These are phyloP conservation scores for Solanum infundibuliforme DNA, from an alignment of 257 asterid species.

Conservation along the genomic window DNA sequence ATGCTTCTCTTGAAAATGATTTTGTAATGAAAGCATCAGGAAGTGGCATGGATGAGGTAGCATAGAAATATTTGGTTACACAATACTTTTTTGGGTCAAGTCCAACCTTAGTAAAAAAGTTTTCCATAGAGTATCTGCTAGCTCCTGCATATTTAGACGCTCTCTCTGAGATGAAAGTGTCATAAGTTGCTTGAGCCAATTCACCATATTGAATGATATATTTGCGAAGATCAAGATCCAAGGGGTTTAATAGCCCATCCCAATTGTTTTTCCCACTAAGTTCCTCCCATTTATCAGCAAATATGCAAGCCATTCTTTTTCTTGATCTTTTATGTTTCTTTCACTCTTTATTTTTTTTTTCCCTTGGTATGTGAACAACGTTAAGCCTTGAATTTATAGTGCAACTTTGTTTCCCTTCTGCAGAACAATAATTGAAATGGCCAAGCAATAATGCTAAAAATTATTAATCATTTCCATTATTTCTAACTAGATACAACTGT, in stretches of 20 bases:
- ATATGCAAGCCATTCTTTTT: not conserved
- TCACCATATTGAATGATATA: not conserved
- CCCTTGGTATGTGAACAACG: not conserved
- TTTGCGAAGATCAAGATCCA: not conserved
- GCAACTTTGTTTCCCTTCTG: not conserved
- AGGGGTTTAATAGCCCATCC: not conserved
- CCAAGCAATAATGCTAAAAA: not conserved
- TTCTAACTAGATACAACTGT: not conserved
- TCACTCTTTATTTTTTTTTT: not conserved
- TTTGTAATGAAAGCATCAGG: constrained; percentile 57
- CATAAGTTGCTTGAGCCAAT: not conserved
- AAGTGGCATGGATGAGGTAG: constrained; percentile 42
- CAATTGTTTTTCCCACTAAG: not conserved
- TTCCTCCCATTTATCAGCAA: not conserved
- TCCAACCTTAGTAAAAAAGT: constrained; percentile 43
- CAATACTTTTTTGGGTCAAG: constrained; percentile 37
- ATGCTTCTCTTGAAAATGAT: constrained; percentile 60
- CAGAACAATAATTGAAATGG: not conserved
- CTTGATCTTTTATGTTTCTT: not conserved
- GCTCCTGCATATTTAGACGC: constrained; percentile 74
- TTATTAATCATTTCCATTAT: not conserved
- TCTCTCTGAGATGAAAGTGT: constrained; percentile 37
- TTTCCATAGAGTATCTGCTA: constrained; percentile 26
- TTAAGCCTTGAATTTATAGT: not conserved
- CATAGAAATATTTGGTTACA: constrained; percentile 50